These are phyloP conservation scores for Hysterium pulicare DNA, from an alignment of 2,329 filamentous ascomycete genomes.

Conservation along the genomic window DNA sequence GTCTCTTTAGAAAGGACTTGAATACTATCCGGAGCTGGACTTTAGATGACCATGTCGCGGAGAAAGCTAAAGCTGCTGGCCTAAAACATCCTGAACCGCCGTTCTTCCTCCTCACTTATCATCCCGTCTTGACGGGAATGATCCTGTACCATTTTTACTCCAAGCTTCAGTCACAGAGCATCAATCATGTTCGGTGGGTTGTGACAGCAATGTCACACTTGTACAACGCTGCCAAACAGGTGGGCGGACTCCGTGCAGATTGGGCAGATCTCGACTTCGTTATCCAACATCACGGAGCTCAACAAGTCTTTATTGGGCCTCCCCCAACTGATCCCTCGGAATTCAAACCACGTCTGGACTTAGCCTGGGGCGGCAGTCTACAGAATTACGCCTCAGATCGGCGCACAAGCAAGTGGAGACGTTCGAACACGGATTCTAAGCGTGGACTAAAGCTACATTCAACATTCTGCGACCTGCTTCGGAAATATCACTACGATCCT, in stretches of 20 bases:
- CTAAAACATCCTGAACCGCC: not conserved
- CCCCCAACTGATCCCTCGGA: slow-evolving; percentile 11
- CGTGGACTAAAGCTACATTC: slow-evolving; percentile 10
- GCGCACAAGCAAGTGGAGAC: not conserved
- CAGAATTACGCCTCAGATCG: slow-evolving; percentile 7
- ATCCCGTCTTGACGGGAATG: slow-evolving; percentile 14
- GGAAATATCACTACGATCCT: slow-evolving; percentile 8
- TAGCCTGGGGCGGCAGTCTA: slow-evolving; percentile 7
- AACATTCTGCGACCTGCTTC: slow-evolving; percentile 11
- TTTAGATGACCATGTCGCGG: not conserved
- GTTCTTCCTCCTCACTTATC: not conserved
- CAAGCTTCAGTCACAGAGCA: slow-evolving; percentile 8
- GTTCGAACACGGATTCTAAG: slow-evolving; percentile 3
- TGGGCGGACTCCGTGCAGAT: slow-evolving; percentile 11
- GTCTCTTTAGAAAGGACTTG: slow-evolving; percentile 6
- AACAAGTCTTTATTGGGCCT: slow-evolving; percentile 15
- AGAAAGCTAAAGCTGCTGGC: not conserved
- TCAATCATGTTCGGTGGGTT: slow-evolving; percentile 15
- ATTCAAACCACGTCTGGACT: slow-evolving; percentile 9
- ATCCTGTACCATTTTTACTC: slow-evolving; percentile 11
- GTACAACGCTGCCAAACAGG: slow-evolving; percentile 17
- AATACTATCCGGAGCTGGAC: slow-evolving; percentile 3
- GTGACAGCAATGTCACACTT: slow-evolving; percentile 13
- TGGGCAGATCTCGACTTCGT: slow-evolving; percentile 21
- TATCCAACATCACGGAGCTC: slow-evolving; percentile 13